Evolutionary conservation across 768 basidiomycete genomes (phyloP), one percentile per base, ranked within the genome.

Genomic region (Mycena leptocephala): DNA sequence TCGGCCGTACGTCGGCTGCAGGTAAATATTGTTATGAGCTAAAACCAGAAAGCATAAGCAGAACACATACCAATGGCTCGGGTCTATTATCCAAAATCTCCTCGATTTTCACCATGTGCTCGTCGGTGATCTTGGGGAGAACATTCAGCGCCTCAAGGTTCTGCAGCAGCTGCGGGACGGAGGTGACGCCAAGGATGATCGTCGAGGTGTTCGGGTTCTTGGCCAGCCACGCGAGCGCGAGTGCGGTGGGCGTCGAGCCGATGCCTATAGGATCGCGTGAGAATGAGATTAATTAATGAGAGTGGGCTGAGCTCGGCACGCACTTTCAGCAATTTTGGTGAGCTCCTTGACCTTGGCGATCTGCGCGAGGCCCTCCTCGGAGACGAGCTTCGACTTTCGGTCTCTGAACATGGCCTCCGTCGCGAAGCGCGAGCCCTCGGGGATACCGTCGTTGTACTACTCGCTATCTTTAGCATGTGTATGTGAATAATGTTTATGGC

Each of bases 151-250:
- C 95, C 83, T 93, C 91, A 72, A 95, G 81, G 83, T 95, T 94
- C 65, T 94, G 92, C 46, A 88, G 55, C 41, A 95, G 83, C 81
- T 95, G 94, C 75, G 92, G 87, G 4, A 90, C 89, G 72, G 87
- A 91, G 30, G 92, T 88, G 1, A 92, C 93, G 16, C 94, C 94
- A 59, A 94, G 88, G 78, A 95, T 93, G 77, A 94, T 89, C 22
- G 91, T 92, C 48, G 88, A 89, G 9, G 92, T 93, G 83, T 93
- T 92, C 13, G 92, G 90, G 84, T 94, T 92, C 77, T 83, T 87
- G 33, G 93, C 90, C 11, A 93, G 86, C 95, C 95, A 96, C 9
- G 95, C 95, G 48, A 96, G 88, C 13, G 96, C 93, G 46, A 96
- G 88, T n/a, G 92, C 90, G 46, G 91, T 86, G 56, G 90, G 88